A percentile compares a stretch with the other conserved stretches of the same genome.
Evolutionary conservation across 176 grass and related monocot species (phyloP).

Genomic region (Avena eriantha): DNA sequence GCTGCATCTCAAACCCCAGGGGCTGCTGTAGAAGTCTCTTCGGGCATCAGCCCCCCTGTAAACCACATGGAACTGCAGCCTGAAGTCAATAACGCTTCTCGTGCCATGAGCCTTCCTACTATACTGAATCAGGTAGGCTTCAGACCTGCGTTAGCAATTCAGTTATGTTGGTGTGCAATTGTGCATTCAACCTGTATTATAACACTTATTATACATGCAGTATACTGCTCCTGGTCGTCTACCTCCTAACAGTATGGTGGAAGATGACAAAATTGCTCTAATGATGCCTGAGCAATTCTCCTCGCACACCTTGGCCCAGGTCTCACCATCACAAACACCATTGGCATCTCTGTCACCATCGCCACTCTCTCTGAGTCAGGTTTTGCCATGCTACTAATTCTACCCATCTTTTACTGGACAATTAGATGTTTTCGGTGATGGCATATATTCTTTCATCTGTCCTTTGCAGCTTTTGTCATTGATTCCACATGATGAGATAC

Average conservation of each 20-base stretch:
- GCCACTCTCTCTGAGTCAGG: conserved; percentile 78
- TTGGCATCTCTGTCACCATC: conserved; percentile 63
- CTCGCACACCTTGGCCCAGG: conserved; percentile 55
- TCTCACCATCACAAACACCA: conserved; percentile 51
- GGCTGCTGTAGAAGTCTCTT: conserved; percentile 54
- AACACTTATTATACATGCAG: conserved; percentile 51
- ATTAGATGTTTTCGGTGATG: conserved; percentile 18
- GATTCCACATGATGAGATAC: conserved; percentile 71
- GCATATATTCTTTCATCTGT: conserved; percentile 31
- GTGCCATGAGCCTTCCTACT: conserved; percentile 58
- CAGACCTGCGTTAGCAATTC: conserved; percentile 3
- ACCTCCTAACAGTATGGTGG: conserved; percentile 59
- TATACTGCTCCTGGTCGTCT: conserved; percentile 64
- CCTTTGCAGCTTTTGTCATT: conserved; percentile 61
- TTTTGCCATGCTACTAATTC: conserved; percentile 47
- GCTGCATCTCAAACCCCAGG: conserved; percentile 59
- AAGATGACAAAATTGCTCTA: conserved; percentile 76
- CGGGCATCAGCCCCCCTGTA: conserved; percentile 49
- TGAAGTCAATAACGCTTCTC: conserved; percentile 66
- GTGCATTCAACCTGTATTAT: background rate
- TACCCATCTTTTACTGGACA: conserved; percentile 18
- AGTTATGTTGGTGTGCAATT: background rate
- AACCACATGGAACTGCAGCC: conserved; percentile 67
- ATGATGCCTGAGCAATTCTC: conserved; percentile 76
- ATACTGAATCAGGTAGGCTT: conserved; percentile 62